Conservation (phyloP, 2,329 filamentous ascomycete genomes). For the Rhytidhysteron rufulum region DNA sequence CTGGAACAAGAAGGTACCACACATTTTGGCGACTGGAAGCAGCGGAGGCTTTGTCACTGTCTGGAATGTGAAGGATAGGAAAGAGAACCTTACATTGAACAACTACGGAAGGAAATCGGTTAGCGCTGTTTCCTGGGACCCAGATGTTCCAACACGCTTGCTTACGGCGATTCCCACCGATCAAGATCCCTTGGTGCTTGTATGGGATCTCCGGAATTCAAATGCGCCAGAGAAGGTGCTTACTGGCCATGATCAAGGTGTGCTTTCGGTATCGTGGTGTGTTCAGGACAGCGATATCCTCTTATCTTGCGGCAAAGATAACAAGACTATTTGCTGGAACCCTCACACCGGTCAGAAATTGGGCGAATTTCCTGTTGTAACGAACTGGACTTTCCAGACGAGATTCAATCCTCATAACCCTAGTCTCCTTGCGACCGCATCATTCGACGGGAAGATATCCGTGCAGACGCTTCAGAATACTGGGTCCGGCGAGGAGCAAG, state of each 20-base stretch:
- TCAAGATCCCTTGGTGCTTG: constrained; percentile 77
- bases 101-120: constrained; percentile 84
- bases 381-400: constrained; percentile 99
- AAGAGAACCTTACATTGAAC: constrained; percentile 92
- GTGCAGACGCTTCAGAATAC: constrained; percentile 94
- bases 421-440: constrained; percentile 86
- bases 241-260: constrained; percentile 88
- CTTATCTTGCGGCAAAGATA: constrained; percentile 94
- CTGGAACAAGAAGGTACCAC: constrained; percentile 97
- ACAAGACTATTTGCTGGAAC: constrained; percentile 94
- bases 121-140: constrained; percentile 96
- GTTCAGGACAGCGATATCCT: constrained; percentile 82
- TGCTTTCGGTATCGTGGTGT: constrained; percentile 95
- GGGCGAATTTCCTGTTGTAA: constrained; percentile 93
- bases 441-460: constrained; percentile 94
- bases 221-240: constrained; percentile 88
- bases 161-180: constrained; percentile 90
- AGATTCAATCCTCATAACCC: constrained; percentile 93
- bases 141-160: constrained; percentile 86
- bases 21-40: constrained; percentile 93
- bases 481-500: constrained; percentile 69
- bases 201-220: constrained; percentile 95
- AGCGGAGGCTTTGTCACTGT: constrained; percentile 94
- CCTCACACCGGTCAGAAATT: constrained; percentile 82
- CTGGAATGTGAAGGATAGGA: constrained; percentile 98